Percentiles rank a stretch among this genome's conserved stretches.
Conservation (phyloP, 805 yeast genomes). For the Dipodascus albidus region DNA sequence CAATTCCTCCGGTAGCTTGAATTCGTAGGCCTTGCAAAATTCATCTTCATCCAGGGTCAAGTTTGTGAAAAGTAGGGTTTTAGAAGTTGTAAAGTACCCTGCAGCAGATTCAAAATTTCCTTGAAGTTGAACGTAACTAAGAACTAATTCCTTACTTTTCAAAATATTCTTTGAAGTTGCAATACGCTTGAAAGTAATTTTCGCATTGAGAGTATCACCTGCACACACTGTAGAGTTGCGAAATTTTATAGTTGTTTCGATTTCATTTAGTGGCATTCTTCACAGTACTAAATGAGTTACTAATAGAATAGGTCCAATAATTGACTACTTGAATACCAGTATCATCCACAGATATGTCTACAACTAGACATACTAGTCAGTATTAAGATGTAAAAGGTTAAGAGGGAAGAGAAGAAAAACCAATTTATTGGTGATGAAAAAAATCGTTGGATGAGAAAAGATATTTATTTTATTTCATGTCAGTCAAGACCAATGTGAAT, state of each 20-base stretch:
- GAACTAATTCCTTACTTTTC: not conserved
- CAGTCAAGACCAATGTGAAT: too few species aligned
- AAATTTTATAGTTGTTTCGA: not conserved
- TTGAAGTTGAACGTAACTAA: not conserved
- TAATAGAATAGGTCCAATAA: too few species aligned
- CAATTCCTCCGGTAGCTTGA: not conserved
- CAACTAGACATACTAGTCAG: too few species aligned
- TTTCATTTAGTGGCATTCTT: not conserved
- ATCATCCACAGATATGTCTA: too few species aligned
- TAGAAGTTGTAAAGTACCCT: not conserved
- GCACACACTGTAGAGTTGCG: constrained; percentile 1
- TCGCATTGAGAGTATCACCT: not conserved
- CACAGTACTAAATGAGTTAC: too few species aligned
- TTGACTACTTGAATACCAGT: too few species aligned
- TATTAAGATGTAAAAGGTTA: too few species aligned
- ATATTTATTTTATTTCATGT: too few species aligned
- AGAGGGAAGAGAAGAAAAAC: too few species aligned
- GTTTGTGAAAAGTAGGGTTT: not conserved
- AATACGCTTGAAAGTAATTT: not conserved
- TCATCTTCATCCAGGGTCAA: not conserved
- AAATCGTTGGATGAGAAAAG: too few species aligned
- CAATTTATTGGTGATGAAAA: too few species aligned
- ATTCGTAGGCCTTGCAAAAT: not conserved
- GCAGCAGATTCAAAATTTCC: not conserved
- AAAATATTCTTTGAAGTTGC: not conserved